Base-by-base conservation (phyloP, 805 yeast species). In the Wickerhamomyces chaumierensis region DNA sequence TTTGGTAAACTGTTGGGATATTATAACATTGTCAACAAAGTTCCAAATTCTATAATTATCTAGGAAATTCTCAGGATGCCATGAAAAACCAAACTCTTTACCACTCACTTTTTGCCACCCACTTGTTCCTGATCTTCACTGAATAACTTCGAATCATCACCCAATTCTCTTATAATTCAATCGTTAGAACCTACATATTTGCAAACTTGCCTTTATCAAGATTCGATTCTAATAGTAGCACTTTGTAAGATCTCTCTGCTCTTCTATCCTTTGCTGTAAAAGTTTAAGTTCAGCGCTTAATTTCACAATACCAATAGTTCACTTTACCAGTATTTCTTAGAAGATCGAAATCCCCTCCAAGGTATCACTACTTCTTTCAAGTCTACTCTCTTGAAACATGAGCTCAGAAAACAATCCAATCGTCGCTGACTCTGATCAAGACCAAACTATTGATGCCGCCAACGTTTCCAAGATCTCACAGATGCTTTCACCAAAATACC, bases 401-500 rank as follows among this genome's bases (percentile, higher is more conserved):
- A 25, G 29, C 14, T 13, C n/a, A 4, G n/a, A 8, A 25, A 14
- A 11, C 12, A 7, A 25, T 9, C n/a, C 5, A 25, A 25, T 25
- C 29, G n/a, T 13, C 29, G 12, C 29, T 25, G 45, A 39, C 15
- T 41, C 39, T 9, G n/a, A n/a, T 44, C 45, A 13, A 47, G 43
- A 17, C 39, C 42, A 33, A 41, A 33, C 25, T n/a, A 29, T 19
- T 39, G 34, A 29, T 41, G 37, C n/a, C n/a, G n/a, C n/a, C 32
- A 40, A 42, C 14, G 37, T 46, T 11, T 37, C 41, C 36, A 39
- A 50, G 15, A 36, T 49, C 18, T 37, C 49, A 23, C 42, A 40
- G 19, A 38, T 48, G 15, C 35, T 52, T 27, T 44, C 53, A 18
- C 41, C 45, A 21, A 28, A 48, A 8, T 50, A 47, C 37, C 46